Evolutionary conservation across 179 eudicot genomes (phyloP).

Genomic region (Pouteria campechiana): DNA sequence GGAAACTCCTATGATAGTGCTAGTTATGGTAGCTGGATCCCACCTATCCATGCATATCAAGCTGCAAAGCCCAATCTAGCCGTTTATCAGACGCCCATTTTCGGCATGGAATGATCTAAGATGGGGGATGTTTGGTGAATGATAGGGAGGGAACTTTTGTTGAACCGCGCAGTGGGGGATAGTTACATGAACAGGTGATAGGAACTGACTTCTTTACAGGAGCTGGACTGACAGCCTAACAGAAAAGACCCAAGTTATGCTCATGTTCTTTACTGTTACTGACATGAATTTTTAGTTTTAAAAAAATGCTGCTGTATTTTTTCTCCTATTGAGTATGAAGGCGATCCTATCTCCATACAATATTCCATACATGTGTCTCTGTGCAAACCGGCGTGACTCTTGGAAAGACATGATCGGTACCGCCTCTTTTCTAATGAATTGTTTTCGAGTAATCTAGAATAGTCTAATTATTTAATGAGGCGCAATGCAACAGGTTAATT

Average conservation of each 20-base stretch:
- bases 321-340: no score
- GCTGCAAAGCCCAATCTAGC: slow-evolving; percentile 23
- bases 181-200: slow-evolving; percentile 8
- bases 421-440: no score
- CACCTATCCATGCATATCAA: slow-evolving; percentile 25
- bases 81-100: slow-evolving; percentile 54
- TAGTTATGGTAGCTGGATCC: slow-evolving; percentile 23
- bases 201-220: slow-evolving; percentile 20
- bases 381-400: no score
- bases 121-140: neutral
- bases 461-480: no score
- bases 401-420: no score
- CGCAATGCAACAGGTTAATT: no score
- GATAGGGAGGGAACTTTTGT: neutral
- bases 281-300: no score
- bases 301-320: no score
- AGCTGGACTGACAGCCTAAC: slow-evolving; percentile 1
- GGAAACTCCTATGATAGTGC: slow-evolving; percentile 7
- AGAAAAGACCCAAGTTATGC: slow-evolving; percentile 9
- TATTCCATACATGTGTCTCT: no score
- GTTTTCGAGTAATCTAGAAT: no score
- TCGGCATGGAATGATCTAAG: slow-evolving; percentile 56
- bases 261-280: slow-evolving; percentile 9
- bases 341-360: no score
- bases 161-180: neutral